Percentiles rank a stretch among this genome's conserved stretches.
phyloP scores from a whole-genome alignment of 306 rosid species.

The Inga laurina region DNA sequence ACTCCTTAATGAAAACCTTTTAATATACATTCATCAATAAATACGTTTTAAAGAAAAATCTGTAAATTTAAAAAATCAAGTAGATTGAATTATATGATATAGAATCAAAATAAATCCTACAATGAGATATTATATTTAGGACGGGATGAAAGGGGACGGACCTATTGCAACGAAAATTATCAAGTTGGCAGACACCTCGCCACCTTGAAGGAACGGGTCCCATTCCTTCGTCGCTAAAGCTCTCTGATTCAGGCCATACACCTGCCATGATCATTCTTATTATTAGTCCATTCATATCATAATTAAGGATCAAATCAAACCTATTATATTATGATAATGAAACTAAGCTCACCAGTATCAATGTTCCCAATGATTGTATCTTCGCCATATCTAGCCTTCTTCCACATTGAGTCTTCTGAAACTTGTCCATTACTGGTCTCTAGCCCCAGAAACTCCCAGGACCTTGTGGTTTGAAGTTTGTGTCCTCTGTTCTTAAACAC shows the following conservation, averaged over 20 bases:
- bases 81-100: no score
- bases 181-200: constrained; percentile 56
- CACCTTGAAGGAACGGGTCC: constrained; percentile 59
- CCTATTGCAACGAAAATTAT: constrained; percentile 58
- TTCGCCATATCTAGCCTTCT: constrained; percentile 56
- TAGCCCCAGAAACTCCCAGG: constrained; percentile 69
- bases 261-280: constrained; percentile 33
- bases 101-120: no score
- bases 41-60: no score
- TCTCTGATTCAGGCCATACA: constrained; percentile 76
- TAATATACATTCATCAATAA: no score
- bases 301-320: not conserved
- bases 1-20: no score
- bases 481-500: constrained; percentile 53
- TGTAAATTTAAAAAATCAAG: no score
- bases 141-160: not conserved
- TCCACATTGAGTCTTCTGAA: constrained; percentile 51
- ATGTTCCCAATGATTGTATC: constrained; percentile 60
- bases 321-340: not conserved
- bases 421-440: constrained; percentile 36
- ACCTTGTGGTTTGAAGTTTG: constrained; percentile 56
- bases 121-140: no score
- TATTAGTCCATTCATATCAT: not conserved
- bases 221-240: constrained; percentile 62
- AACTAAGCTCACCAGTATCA: constrained; percentile 56